Conservation (phyloP, 2,329 filamentous ascomycete species). For the Pseudocercospora vitis region DNA sequence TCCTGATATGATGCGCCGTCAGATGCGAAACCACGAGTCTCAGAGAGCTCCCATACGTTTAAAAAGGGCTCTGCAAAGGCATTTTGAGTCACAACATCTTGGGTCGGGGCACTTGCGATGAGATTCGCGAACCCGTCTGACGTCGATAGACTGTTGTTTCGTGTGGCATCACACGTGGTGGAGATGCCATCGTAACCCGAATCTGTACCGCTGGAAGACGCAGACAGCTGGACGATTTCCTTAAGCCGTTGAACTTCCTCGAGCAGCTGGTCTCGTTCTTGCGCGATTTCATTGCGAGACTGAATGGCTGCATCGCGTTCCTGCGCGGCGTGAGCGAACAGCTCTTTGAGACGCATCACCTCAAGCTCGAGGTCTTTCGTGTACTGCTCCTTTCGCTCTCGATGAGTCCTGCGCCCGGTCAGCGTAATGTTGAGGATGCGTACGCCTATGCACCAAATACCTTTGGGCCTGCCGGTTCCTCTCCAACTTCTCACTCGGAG, state of each 20-base stretch:
- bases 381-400: slow-evolving; percentile 30
- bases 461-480: slow-evolving; percentile 29
- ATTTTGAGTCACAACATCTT: slow-evolving; percentile 15
- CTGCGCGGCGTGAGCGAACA: slow-evolving; percentile 21
- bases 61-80: slow-evolving; percentile 9
- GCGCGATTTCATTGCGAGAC: slow-evolving; percentile 18
- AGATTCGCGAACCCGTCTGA: slow-evolving; percentile 20
- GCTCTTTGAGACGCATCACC: slow-evolving; percentile 26
- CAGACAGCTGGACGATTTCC: slow-evolving; percentile 16
- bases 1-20: slow-evolving; percentile 18
- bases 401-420: slow-evolving; percentile 23
- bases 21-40: slow-evolving; percentile 24
- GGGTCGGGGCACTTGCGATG: slow-evolving; percentile 18
- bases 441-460: slow-evolving; percentile 3
- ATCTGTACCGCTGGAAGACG: slow-evolving; percentile 21
- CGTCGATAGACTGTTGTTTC: slow-evolving; percentile 24
- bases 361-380: slow-evolving; percentile 29
- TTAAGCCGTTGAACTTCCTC: slow-evolving; percentile 20
- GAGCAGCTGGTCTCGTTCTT: slow-evolving; percentile 20
- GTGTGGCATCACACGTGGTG: slow-evolving; percentile 22
- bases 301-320: slow-evolving; percentile 24
- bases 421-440: not conserved
- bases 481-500: slow-evolving; percentile 27
- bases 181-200: slow-evolving; percentile 25
- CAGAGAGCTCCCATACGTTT: slow-evolving; percentile 22